Percentiles rank a stretch among this genome's conserved stretches.
Conservation (phyloP, 345 rosid species). For the Schrenkiella parvula region DNA sequence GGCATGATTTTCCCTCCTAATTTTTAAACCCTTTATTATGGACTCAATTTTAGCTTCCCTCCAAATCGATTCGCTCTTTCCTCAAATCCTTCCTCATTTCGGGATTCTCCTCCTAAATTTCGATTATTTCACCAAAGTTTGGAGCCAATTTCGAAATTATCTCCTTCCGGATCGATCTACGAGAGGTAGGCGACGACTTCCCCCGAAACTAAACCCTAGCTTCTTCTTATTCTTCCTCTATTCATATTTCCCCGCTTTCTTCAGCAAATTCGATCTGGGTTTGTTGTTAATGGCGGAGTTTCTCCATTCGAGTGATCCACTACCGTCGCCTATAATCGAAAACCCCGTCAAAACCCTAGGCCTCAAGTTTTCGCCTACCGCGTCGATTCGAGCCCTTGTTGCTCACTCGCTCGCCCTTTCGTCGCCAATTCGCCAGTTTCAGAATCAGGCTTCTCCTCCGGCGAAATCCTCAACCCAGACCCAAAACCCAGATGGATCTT, state of each 20-base stretch:
- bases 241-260: background rate
- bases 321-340: background rate
- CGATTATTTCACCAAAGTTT: background rate
- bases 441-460: constrained; percentile 10
- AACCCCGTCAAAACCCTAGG: constrained; percentile 17
- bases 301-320: background rate
- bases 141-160: constrained; percentile 10
- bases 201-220: constrained; percentile 16
- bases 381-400: constrained; percentile 10
- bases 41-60: constrained; percentile 18
- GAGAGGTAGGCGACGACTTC: background rate
- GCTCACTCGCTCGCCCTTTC: constrained; percentile 1
- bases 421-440: constrained; percentile 16
- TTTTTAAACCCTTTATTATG: constrained; percentile 1
- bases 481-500: background rate
- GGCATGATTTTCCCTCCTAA: constrained; percentile 34
- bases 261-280: background rate
- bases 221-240: background rate
- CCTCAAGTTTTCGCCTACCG: constrained; percentile 17
- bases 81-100: background rate
- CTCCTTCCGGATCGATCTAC: background rate
- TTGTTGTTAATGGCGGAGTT: constrained; percentile 5
- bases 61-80: constrained; percentile 7
- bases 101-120: background rate
- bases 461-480: background rate